Conservation (phyloP, 345 rosid species). For the Triadica sebifera region DNA sequence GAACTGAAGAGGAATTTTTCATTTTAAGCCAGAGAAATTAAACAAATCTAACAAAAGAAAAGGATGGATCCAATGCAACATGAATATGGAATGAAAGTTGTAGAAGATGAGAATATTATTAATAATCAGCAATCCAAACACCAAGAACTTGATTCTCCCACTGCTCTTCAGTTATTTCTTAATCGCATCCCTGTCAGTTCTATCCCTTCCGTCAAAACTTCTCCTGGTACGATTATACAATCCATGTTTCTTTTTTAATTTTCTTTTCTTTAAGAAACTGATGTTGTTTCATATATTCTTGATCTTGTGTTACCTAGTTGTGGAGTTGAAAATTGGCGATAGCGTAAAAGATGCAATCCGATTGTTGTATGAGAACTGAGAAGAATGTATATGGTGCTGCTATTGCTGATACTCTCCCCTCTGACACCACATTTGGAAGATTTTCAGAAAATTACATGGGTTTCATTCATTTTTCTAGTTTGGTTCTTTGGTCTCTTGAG, state of each 20-base stretch:
- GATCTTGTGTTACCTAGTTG: constrained; percentile 4
- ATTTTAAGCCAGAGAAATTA: not conserved
- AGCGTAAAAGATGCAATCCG: constrained; percentile 32
- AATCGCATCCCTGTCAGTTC: constrained; percentile 43
- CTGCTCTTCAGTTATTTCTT: constrained; percentile 40
- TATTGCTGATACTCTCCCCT: constrained; percentile 33
- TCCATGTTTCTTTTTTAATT: not conserved
- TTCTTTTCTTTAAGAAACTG: not conserved
- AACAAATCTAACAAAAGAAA: constrained; percentile 10
- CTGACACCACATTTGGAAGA: constrained; percentile 23
- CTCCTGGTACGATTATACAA: constrained; percentile 23
- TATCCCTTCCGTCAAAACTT: constrained; percentile 40
- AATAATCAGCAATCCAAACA: constrained; percentile 7
- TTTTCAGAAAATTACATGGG: constrained; percentile 40
- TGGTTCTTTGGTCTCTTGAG: constrained; percentile 47
- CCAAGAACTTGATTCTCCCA: constrained; percentile 19
- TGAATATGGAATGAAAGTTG: constrained; percentile 19
- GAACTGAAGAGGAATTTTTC: not conserved
- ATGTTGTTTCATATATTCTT: not conserved
- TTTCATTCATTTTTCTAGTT: constrained; percentile 34
- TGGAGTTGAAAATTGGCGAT: constrained; percentile 37
- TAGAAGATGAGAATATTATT: constrained; percentile 4
- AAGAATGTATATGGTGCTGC: constrained; percentile 42
- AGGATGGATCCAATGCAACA: constrained; percentile 16
- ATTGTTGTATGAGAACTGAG: constrained; percentile 31